Evolutionary conservation across 1,284 basidiomycete species (phyloP).

Genomic region (Cryptococcus hybrid): DNA sequence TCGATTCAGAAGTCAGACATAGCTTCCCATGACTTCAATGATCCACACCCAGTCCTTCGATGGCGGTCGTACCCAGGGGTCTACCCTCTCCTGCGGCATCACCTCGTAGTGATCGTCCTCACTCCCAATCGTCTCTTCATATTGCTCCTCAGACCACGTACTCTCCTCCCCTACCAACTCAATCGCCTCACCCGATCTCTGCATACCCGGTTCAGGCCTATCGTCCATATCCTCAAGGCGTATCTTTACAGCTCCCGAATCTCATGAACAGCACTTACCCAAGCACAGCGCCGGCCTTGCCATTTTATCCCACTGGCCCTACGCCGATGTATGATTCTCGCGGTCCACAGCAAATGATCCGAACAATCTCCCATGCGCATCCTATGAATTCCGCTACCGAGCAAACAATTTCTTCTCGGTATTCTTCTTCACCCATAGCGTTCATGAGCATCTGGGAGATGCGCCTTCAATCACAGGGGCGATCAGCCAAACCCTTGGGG

Average conservation of each 20-base stretch:
- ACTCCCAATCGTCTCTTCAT: conserved; percentile 32
- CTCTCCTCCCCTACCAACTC: conserved; percentile 21
- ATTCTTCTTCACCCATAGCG: conserved; percentile 34
- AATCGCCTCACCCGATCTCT: conserved; percentile 13
- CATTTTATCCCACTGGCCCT: conserved; percentile 11
- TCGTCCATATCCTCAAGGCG: conserved; percentile 14
- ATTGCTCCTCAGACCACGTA: conserved; percentile 18
- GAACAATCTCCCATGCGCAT: conserved; percentile 35
- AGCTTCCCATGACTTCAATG: conserved; percentile 20
- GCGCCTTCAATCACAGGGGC: conserved; percentile 6
- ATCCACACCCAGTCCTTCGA: conserved; percentile 21
- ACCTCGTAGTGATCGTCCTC: conserved; percentile 24
- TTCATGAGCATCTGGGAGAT: conserved; percentile 11
- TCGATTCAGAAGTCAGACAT: not conserved
- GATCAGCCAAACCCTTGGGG: conserved; percentile 5
- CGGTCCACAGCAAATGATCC: conserved; percentile 26
- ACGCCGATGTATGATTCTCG: conserved; percentile 22
- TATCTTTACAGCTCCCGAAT: conserved; percentile 6
- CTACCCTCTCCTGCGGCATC: conserved; percentile 27
- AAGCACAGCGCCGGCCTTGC: conserved; percentile 14
- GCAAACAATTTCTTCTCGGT: conserved; percentile 26
- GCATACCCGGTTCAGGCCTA: conserved; percentile 11
- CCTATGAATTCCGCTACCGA: conserved; percentile 37
- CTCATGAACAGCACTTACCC: conserved; percentile 16
- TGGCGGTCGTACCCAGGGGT: conserved; percentile 22